These are phyloP conservation scores for Monsonia emarginata DNA, from an alignment of 441 rosid genomes.

Conservation along the genomic window DNA sequence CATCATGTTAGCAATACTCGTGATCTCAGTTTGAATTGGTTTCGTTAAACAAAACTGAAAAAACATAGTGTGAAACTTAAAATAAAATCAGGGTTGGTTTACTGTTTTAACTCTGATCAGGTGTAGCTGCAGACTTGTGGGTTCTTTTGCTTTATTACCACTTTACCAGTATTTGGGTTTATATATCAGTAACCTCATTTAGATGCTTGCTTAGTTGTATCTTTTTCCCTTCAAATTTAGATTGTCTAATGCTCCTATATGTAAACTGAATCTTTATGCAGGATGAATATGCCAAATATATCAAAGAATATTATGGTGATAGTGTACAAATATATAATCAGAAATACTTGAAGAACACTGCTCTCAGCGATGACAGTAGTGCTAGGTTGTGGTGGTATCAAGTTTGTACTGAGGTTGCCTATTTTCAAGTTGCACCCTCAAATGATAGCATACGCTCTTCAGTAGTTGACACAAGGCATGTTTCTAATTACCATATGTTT, in stretches of 20 bases:
- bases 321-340: conserved; percentile 47
- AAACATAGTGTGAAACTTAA: too few species aligned
- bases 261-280: conserved; percentile 18
- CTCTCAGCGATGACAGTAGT: conserved; percentile 32
- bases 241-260: conserved; percentile 7
- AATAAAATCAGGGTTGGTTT: not conserved
- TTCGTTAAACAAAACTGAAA: too few species aligned
- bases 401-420: conserved; percentile 91
- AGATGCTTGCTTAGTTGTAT: not conserved
- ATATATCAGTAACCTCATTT: not conserved
- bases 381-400: conserved; percentile 94
- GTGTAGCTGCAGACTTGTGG: too few species aligned
- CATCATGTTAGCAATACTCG: too few species aligned
- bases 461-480: conserved; percentile 62
- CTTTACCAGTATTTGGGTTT: too few species aligned
- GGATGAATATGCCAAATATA: conserved; percentile 68
- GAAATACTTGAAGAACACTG: conserved; percentile 43
- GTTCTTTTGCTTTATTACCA: too few species aligned
- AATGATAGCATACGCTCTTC: conserved; percentile 81
- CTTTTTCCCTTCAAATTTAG: not conserved
- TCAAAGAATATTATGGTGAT: conserved; percentile 43
- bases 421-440: conserved; percentile 88
- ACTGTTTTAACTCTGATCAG: not conserved
- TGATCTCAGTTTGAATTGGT: too few species aligned
- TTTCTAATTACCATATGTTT: conserved; percentile 4